Evolutionary conservation across 2,329 filamentous ascomycete species (phyloP), one percentile per base, ranked within the genome.

Genomic region (Epichloe baconii): DNA sequence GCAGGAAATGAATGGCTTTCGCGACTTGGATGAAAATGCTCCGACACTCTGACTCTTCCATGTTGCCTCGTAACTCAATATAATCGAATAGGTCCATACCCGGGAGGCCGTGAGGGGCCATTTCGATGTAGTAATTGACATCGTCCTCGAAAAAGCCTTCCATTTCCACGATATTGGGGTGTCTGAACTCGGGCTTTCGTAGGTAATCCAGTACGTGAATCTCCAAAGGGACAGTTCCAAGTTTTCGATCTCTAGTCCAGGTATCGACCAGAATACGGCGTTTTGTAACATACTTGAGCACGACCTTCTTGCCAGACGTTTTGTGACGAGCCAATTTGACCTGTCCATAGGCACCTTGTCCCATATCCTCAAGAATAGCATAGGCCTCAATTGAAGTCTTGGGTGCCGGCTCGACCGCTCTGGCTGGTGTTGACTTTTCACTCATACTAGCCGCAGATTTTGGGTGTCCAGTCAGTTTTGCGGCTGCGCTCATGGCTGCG

Each of bases 11-110:
- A 45, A 98, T 77, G 6, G 93, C 93, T 61, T 83, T 79, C 10
- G 88, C 89, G 11, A 97, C 91, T 67, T 98, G 93, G 26, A 86
- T 80, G 66, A 98, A 98, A 54, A 98, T 98, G 69, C 87, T 95
- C 49, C 88, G 81, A 64, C 89, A 95, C 66, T 98, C 93, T 7
- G 79, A 75, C 69, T 98, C 93, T 49, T 95, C 88, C 93, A 98
- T 98, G 61, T 91, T 96, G 44, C 89, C 83, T 26, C 91, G 84
- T 50, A 98, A 77, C 67, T 98, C 93, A 58, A 98, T 98, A 66
- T 98, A 98, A 68, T 98, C 93, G 62, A 98, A 98, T 2, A 98
- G 77, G 66, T 98, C 93, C 90, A 98, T 97, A 12, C 93, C 93
- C 0, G 93, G 93, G 38, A 96, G 74, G 1, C 93, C 93, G 61